These are phyloP conservation scores for Pichia eremophila DNA, from an alignment of 805 yeast genomes.

Conservation along the genomic window DNA sequence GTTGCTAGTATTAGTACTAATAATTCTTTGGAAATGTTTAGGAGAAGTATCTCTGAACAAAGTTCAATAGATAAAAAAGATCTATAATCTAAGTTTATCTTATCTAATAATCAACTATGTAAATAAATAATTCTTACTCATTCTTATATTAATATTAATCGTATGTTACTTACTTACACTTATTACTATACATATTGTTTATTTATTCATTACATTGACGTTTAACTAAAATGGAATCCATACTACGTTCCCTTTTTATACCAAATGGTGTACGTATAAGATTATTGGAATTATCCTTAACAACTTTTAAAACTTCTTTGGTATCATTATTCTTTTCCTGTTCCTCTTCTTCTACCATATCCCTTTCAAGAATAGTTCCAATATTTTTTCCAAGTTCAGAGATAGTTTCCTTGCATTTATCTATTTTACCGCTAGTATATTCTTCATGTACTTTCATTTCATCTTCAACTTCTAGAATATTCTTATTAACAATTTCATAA, in stretches of 20 bases:
- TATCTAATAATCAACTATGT: too few species aligned
- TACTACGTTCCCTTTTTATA: neutral
- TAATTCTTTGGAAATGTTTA: slow-evolving; percentile 33
- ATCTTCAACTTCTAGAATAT: neutral
- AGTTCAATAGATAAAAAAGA: neutral
- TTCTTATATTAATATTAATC: slow-evolving; percentile 2
- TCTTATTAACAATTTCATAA: too few species aligned
- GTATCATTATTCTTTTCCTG: neutral
- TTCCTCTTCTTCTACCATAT: neutral
- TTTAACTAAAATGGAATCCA: neutral
- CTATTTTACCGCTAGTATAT: neutral
- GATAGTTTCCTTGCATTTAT: neutral
- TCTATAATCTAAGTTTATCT: neutral
- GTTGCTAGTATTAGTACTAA: slow-evolving; percentile 26
- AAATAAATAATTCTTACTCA: neutral
- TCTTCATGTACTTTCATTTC: neutral
- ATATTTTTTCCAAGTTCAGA: neutral
- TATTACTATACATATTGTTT: neutral
- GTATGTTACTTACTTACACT: too few species aligned
- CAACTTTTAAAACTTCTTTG: neutral
- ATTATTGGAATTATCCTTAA: neutral
- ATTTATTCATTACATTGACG: neutral
- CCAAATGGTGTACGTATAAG: neutral
- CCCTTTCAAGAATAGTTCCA: neutral
- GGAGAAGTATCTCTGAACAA: slow-evolving; percentile 28